Evolutionary conservation across 208 protist species (phyloP).

Genomic region (Wallacemonas sp.): DNA sequence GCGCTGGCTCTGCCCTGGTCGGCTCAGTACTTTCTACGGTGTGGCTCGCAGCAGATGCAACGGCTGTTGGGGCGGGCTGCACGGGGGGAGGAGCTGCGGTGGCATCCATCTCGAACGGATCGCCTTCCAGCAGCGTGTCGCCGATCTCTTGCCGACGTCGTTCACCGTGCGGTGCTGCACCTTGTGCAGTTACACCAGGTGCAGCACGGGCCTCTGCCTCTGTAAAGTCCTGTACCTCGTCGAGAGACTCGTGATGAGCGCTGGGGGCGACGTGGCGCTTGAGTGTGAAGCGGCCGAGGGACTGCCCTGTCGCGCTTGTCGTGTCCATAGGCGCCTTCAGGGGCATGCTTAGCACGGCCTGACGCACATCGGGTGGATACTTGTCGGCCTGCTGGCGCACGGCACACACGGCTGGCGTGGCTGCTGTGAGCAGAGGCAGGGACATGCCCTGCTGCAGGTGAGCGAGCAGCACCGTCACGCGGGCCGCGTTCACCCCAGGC

Average conservation of each 20-base stretch:
- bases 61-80: neutral
- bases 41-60: no score
- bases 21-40: no score
- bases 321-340: slow-evolving; percentile 4
- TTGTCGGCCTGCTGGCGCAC: slow-evolving; percentile 27
- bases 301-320: neutral
- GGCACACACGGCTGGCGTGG: slow-evolving; percentile 24
- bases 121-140: slow-evolving; percentile 14
- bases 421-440: slow-evolving; percentile 50
- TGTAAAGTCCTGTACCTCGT: neutral
- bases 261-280: slow-evolving; percentile 16
- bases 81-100: neutral
- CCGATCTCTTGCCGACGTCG: neutral
- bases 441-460: slow-evolving; percentile 73
- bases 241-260: neutral
- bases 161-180: no score
- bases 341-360: slow-evolving; percentile 66
- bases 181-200: slow-evolving; percentile 7
- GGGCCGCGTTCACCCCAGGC: slow-evolving; percentile 47
- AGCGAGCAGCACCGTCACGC: slow-evolving; percentile 66
- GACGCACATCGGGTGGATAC: slow-evolving; percentile 43
- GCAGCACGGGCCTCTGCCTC: neutral
- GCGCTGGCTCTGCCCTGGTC: neutral
- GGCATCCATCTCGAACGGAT: slow-evolving; percentile 12
- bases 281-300: slow-evolving; percentile 46